These are phyloP conservation scores for Plasmodium knowlesi DNA, from an alignment of 169 alveolate species.

Conservation along the genomic window DNA sequence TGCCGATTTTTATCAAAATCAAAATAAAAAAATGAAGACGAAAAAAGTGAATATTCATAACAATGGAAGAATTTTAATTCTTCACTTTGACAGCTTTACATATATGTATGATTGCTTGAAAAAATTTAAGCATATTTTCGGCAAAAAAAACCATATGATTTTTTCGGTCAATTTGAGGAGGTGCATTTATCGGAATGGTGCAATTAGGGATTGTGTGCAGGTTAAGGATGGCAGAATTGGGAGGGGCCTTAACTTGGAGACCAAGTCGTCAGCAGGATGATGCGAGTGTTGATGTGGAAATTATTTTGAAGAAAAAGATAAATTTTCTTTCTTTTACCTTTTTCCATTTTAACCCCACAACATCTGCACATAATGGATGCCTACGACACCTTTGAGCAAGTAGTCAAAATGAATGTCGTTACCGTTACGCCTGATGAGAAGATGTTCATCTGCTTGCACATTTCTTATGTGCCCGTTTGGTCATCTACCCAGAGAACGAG, in stretches of 20 bases:
- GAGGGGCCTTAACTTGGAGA: neutral
- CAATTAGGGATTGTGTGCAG: slow-evolving; percentile 38
- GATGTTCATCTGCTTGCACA: neutral
- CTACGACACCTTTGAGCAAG: neutral
- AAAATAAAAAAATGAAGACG: slow-evolving; percentile 39
- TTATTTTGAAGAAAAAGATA: neutral
- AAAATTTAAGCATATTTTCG: slow-evolving; percentile 51
- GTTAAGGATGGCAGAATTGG: slow-evolving; percentile 4
- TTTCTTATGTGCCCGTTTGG: neutral
- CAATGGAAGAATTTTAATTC: slow-evolving; percentile 66
- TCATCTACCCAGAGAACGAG: neutral
- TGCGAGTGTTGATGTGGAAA: neutral
- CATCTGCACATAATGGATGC: neutral
- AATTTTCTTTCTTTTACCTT: neutral
- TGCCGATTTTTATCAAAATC: slow-evolving; percentile 66
- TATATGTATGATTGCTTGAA: slow-evolving; percentile 48
- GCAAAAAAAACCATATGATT: slow-evolving; percentile 59
- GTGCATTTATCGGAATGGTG: slow-evolving; percentile 40
- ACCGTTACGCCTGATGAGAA: neutral
- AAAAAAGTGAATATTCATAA: slow-evolving; percentile 21
- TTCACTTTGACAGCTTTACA: slow-evolving; percentile 59
- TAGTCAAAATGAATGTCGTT: neutral
- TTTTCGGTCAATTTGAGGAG: slow-evolving; percentile 60
- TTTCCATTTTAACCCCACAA: neutral
- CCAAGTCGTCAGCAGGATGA: neutral